These are phyloP conservation scores for Wickerhamomyces sp. DNA, from an alignment of 1,139 yeast genomes.

Conservation along the genomic window DNA sequence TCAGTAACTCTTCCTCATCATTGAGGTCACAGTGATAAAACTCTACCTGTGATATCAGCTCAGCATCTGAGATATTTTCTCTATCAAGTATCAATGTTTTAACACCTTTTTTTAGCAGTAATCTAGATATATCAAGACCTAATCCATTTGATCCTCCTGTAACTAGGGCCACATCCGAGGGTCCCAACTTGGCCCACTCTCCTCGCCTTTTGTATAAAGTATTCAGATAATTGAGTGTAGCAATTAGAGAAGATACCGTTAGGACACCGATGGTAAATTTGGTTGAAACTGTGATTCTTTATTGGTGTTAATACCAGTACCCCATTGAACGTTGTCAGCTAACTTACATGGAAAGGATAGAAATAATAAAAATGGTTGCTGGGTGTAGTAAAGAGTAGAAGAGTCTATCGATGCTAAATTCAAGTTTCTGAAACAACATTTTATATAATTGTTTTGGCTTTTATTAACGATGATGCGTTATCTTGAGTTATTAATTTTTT, in stretches of 20 bases:
- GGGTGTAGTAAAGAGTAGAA: no score
- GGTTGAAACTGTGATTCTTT: slow-evolving; percentile 8
- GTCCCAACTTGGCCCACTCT: slow-evolving; percentile 14
- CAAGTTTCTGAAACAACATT: no score
- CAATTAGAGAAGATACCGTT: background rate
- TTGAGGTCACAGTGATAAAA: slow-evolving; percentile 49
- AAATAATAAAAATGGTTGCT: no score
- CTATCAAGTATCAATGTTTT: slow-evolving; percentile 48
- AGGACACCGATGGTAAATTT: slow-evolving; percentile 2
- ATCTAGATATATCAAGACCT: slow-evolving; percentile 43
- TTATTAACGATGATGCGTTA: no score
- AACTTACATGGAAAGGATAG: no score
- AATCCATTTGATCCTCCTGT: slow-evolving; percentile 69
- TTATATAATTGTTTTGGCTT: no score
- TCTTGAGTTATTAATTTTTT: no score
- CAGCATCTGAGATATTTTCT: slow-evolving; percentile 28
- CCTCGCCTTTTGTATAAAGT: slow-evolving; percentile 17
- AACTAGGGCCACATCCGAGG: slow-evolving; percentile 37
- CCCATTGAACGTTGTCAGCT: no score
- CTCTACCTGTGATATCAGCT: slow-evolving; percentile 20
- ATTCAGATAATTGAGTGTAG: background rate
- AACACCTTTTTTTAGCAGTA: slow-evolving; percentile 31
- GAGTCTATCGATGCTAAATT: no score
- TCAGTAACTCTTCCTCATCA: slow-evolving; percentile 29
- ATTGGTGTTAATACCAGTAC: no score